phyloP scores from a whole-genome alignment of 352 stramenopile genomes.

The Phytophthora ohioensis region DNA sequence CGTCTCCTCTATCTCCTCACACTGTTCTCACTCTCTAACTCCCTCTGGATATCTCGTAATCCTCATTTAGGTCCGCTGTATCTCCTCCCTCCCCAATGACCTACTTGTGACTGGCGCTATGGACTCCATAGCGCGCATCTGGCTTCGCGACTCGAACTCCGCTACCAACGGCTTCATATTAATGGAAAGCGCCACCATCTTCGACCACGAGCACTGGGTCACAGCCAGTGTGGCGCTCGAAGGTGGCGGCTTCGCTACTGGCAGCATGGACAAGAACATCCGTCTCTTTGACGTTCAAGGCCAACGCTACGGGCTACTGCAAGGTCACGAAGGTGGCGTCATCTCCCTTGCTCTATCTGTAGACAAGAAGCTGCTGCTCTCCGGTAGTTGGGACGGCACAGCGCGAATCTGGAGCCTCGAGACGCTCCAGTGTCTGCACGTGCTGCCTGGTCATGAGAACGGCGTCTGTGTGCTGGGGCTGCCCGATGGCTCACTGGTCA shows the following conservation, averaged over 20 bases:
- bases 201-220: slow-evolving; percentile 87
- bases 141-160: slow-evolving; percentile 46
- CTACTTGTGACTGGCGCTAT: slow-evolving; percentile 79
- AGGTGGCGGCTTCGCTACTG: slow-evolving; percentile 70
- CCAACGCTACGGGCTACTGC: slow-evolving; percentile 50
- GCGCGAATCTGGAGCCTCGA: slow-evolving; percentile 76
- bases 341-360: slow-evolving; percentile 68
- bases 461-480: slow-evolving; percentile 82
- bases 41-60: slow-evolving; percentile 14
- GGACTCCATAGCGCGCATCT: slow-evolving; percentile 71
- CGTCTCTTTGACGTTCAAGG: slow-evolving; percentile 67
- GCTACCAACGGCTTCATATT: slow-evolving; percentile 38
- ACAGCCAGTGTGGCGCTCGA: slow-evolving; percentile 64
- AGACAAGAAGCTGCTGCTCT: slow-evolving; percentile 61
- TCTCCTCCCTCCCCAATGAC: slow-evolving; percentile 57
- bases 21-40: not conserved
- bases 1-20: slow-evolving; percentile 11
- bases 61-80: slow-evolving; percentile 60
- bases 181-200: slow-evolving; percentile 67
- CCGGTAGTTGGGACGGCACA: slow-evolving; percentile 86
- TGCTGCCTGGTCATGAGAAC: slow-evolving; percentile 80
- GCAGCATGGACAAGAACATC: slow-evolving; percentile 85
- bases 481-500: slow-evolving; percentile 69
- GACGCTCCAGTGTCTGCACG: slow-evolving; percentile 59
- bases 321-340: slow-evolving; percentile 78